Evolutionary conservation across 2,329 filamentous ascomycete species (phyloP).

Genomic region (Macrophomina phaseolina): DNA sequence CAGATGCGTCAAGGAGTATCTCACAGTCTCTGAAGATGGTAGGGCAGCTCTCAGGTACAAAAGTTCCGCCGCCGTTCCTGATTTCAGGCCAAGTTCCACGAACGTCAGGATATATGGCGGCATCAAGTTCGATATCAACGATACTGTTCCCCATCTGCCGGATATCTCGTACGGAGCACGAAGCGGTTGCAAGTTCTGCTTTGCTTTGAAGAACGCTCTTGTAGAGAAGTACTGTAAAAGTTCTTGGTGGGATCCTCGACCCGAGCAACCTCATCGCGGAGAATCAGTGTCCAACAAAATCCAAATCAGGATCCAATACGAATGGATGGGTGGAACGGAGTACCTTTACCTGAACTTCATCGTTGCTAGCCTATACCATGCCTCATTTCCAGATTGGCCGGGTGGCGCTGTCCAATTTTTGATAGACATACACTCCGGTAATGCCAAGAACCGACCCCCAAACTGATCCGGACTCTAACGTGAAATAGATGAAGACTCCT

Average conservation of each 20-base stretch:
- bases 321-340: not conserved
- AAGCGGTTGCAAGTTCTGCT: not conserved
- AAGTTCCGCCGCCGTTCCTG: not conserved
- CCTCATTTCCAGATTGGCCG: not conserved
- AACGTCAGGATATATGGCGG: not conserved
- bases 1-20: not conserved
- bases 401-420: not conserved
- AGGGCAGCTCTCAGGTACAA: not conserved
- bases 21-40: not conserved
- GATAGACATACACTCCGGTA: not conserved
- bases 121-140: not conserved
- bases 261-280: too few relatives aligned
- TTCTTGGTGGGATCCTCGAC: not conserved
- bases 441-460: not conserved
- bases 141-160: not conserved
- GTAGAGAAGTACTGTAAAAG: not conserved
- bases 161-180: not conserved
- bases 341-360: not conserved
- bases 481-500: not conserved
- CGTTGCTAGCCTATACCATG: not conserved
- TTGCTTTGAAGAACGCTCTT: not conserved
- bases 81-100: not conserved
- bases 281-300: not conserved
- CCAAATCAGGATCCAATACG: not conserved
- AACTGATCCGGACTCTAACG: not conserved